Conservation (phyloP, 768 basidiomycete species). For the Macrolepiota albuminosa region DNA sequence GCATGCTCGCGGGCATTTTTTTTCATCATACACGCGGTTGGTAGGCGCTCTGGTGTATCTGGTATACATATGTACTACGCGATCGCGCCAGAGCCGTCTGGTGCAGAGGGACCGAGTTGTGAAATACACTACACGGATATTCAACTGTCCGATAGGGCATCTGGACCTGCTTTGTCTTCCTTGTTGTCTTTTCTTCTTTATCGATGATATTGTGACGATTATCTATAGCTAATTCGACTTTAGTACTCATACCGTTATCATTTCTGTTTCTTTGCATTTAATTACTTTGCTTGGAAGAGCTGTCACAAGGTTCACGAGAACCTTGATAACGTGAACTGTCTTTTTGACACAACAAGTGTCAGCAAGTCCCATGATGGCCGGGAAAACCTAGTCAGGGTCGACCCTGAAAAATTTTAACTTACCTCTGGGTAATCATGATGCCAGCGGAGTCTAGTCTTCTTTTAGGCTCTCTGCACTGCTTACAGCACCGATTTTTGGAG, state of each 20-base stretch:
- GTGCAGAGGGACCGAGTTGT: not conserved
- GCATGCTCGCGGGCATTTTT: not conserved
- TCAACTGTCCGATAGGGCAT: not conserved
- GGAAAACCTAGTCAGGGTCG: too few relatives aligned
- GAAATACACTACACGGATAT: not conserved
- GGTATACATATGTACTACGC: conserved; percentile 1
- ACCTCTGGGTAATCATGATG: too few relatives aligned
- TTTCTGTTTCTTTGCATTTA: not conserved
- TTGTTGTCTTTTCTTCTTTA: not conserved
- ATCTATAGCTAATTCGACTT: not conserved
- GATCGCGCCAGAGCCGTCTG: not conserved
- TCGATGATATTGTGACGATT: not conserved
- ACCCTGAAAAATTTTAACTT: too few relatives aligned
- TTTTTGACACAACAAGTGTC: not conserved
- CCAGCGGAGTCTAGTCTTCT: too few relatives aligned
- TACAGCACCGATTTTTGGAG: too few relatives aligned
- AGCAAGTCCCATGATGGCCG: not conserved
- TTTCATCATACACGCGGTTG: not conserved
- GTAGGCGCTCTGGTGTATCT: not conserved
- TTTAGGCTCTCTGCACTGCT: too few relatives aligned
- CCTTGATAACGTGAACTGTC: too few relatives aligned
- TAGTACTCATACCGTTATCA: not conserved
- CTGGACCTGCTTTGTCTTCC: not conserved
- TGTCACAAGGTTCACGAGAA: too few relatives aligned
- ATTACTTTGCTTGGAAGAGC: too few relatives aligned